Evolutionary conservation across 2,329 filamentous ascomycete species (phyloP).

Genomic region (Ophioceras dolichostomum): DNA sequence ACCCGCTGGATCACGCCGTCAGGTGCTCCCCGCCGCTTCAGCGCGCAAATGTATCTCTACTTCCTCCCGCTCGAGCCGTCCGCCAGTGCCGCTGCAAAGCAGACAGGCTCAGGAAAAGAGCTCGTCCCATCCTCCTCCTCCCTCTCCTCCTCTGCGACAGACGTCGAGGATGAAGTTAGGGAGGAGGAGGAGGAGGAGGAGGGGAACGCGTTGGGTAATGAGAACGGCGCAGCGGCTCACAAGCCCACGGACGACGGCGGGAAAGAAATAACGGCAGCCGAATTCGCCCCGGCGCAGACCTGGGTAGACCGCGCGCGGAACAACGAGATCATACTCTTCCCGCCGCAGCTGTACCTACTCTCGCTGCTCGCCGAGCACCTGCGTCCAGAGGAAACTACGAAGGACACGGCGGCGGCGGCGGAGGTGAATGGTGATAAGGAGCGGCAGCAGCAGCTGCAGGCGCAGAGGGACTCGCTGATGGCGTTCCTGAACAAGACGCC

Average conservation of each 20-base stretch:
- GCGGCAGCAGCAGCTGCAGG: slow-evolving; percentile 9
- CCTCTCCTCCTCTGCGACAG: too few species aligned
- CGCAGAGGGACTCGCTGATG: slow-evolving; percentile 11
- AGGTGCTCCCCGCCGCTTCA: slow-evolving; percentile 64
- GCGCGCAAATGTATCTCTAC: slow-evolving; percentile 95
- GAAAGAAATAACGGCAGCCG: slow-evolving; percentile 52
- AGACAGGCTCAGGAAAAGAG: too few species aligned
- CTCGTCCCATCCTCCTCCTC: too few species aligned
- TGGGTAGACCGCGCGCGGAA: slow-evolving; percentile 56
- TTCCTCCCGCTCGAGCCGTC: slow-evolving; percentile 51
- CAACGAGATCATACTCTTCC: slow-evolving; percentile 72
- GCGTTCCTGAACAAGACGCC: not conserved
- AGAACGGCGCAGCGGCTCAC: slow-evolving; percentile 41
- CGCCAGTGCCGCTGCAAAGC: slow-evolving; percentile 19
- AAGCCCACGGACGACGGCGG: slow-evolving; percentile 57
- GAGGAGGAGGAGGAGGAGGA: not conserved
- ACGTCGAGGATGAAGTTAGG: too few species aligned
- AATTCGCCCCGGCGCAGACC: slow-evolving; percentile 55
- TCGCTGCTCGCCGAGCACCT: slow-evolving; percentile 44
- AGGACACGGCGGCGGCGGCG: slow-evolving; percentile 10
- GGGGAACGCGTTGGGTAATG: slow-evolving; percentile 5
- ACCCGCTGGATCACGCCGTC: slow-evolving; percentile 85
- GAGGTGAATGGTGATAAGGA: too few species aligned
- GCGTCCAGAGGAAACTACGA: slow-evolving; percentile 15
- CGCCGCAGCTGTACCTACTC: slow-evolving; percentile 74